phyloP scores from a whole-genome alignment of 2,329 filamentous ascomycete genomes.

The Neonectria magnoliae region DNA sequence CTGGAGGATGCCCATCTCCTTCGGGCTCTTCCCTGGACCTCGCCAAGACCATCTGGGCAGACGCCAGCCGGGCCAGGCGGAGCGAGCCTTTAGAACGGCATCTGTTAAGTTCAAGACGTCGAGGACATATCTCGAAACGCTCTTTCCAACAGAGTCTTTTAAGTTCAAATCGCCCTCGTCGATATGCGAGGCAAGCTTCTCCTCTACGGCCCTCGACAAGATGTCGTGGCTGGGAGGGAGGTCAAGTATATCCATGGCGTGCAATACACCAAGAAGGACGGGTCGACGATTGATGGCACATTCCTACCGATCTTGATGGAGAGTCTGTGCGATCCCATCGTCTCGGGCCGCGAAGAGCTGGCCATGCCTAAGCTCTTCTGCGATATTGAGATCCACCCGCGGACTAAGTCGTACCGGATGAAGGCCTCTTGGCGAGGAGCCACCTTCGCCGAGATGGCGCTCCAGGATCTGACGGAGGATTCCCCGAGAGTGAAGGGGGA shows the following conservation, averaged over 20 bases:
- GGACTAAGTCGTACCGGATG: conserved; percentile 16
- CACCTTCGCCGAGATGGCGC: conserved; percentile 20
- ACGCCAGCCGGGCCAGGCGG: conserved; percentile 8
- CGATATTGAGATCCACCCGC: conserved; percentile 53
- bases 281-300: conserved; percentile 58
- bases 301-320: conserved; percentile 64
- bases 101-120: conserved; percentile 63
- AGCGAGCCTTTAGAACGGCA: conserved; percentile 55
- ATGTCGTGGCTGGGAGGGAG: conserved; percentile 72
- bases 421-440: conserved; percentile 26
- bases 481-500: conserved; percentile 16
- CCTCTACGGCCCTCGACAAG: conserved; percentile 56
- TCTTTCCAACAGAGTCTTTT: conserved; percentile 57
- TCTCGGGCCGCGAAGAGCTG: conserved; percentile 68
- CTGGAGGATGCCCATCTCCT: conserved; percentile 39
- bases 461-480: conserved; percentile 17
- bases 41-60: conserved; percentile 25
- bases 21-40: conserved; percentile 36
- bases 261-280: conserved; percentile 62
- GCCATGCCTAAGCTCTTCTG: conserved; percentile 69
- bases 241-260: conserved; percentile 74
- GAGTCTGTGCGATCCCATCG: conserved; percentile 61
- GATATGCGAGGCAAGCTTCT: conserved; percentile 56
- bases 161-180: conserved; percentile 61
- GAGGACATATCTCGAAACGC: conserved; percentile 53